A percentile compares a stretch with the other conserved stretches of the same genome.
phyloP scores from a whole-genome alignment of 1,284 basidiomycete species.

The Rhodotorula sp. region DNA sequence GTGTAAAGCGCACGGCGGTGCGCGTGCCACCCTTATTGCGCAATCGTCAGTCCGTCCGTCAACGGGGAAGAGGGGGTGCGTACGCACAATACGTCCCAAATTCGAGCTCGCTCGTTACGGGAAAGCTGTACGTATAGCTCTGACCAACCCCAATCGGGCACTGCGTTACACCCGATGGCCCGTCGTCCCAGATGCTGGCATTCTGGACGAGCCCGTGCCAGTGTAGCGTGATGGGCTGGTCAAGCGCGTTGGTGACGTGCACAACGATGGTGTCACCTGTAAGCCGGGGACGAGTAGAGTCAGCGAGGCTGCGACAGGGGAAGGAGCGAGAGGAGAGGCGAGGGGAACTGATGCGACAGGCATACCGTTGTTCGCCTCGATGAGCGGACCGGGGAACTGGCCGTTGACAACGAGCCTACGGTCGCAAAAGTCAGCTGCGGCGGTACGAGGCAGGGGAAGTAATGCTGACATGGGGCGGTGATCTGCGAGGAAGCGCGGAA shows the following conservation, averaged over 20 bases:
- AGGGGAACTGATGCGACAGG: too few relatives aligned
- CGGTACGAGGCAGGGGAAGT: too few relatives aligned
- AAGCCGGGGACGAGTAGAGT: too few relatives aligned
- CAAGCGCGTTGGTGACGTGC: constrained; percentile 55
- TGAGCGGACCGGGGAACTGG: constrained; percentile 57
- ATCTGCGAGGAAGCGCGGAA: background rate
- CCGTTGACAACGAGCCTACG: constrained; percentile 55
- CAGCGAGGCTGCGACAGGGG: background rate
- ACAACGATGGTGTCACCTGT: constrained; percentile 55
- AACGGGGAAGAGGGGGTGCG: background rate
- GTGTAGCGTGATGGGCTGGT: constrained; percentile 54
- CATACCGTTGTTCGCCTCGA: constrained; percentile 58
- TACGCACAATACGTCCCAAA: constrained; percentile 17
- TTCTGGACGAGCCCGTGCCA: constrained; percentile 57
- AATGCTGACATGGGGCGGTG: constrained; percentile 50
- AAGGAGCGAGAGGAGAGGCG: background rate
- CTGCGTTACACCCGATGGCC: constrained; percentile 56
- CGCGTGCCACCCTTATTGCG: constrained; percentile 53
- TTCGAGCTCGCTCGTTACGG: constrained; percentile 38
- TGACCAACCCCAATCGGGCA: constrained; percentile 59
- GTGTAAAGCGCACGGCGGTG: constrained; percentile 53
- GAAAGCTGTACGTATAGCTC: constrained; percentile 59
- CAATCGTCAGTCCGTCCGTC: background rate
- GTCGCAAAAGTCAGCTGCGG: background rate
- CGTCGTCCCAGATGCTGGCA: constrained; percentile 55